Evolutionary conservation across 1,284 basidiomycete species (phyloP), one percentile per base, ranked within the genome.

Genomic region (Marasmius fiardii): DNA sequence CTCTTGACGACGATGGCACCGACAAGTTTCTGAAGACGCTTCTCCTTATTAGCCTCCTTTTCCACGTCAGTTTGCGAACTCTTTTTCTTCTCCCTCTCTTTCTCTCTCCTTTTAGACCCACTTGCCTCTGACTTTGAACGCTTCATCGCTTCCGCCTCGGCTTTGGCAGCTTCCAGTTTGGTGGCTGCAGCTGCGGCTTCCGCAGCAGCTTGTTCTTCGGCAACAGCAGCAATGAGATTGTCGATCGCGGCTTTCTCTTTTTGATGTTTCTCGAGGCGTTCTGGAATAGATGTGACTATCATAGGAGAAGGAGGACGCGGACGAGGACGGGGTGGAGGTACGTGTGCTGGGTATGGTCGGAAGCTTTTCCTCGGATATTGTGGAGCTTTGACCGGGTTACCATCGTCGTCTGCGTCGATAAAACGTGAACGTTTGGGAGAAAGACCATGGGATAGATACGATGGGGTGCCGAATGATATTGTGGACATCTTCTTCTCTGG

Each of bases 1-100:
- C 80, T 85, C 67, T 86, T 88, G 39, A 99, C 96, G 28, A 98
- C 95, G 1, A 97, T 81, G 14, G 87, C 86, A 21, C 94, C 91
- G 7, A 99, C 85, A 21, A 98, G 79, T 69, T 93, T 93, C 62
- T 86, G 71, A 60, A 98, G 70, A 62, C 83, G 75, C 78, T 92
- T 95, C 72, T 95, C 92, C 75, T 92, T 94, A 56, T 78, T 76
- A 10, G 76, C 78, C 64, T 88, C 83, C 68, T 78, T 83, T 63
- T 85, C 81, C 63, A 86, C 81, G 10, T 53, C 55, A 47, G 78
- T 69, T 62, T 71, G 70, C 47, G 58, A 61, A 61, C 76, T 77
- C 65, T 76, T 80, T 34, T 65, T 64, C 63, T 78, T 79, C 58
- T 56, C 57, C 61, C 60, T 49, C 60, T 57, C 54, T 67, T 62